Percentiles rank a stretch among this genome's conserved stretches.
Conservation (phyloP, 1,284 basidiomycete genomes). For the Cutaneotrichosporon spelunceum region DNA sequence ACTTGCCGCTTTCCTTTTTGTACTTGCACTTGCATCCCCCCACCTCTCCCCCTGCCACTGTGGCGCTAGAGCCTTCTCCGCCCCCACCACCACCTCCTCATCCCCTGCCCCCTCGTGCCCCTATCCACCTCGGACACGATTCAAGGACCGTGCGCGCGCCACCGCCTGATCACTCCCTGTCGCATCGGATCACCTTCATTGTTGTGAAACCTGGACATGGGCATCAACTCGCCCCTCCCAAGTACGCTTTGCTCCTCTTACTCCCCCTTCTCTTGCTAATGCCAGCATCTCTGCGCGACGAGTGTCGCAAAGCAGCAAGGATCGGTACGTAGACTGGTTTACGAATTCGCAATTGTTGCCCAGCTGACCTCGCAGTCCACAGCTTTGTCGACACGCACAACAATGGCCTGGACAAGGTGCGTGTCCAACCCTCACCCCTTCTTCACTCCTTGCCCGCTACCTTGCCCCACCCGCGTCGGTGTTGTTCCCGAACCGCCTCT, state of each 20-base stretch:
- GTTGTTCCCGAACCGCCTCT: neutral
- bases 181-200: neutral
- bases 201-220: slow-evolving; percentile 30
- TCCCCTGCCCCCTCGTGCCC: neutral
- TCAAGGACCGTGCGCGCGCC: neutral
- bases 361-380: slow-evolving; percentile 31
- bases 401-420: slow-evolving; percentile 52
- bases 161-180: neutral
- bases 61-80: neutral
- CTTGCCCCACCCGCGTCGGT: neutral
- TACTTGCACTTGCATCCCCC: neutral
- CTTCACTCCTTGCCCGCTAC: neutral
- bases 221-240: slow-evolving; percentile 49
- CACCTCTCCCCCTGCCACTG: neutral
- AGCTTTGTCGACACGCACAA: slow-evolving; percentile 51
- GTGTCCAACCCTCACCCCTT: slow-evolving; percentile 5
- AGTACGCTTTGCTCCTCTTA: slow-evolving; percentile 29
- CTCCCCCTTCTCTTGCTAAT: neutral
- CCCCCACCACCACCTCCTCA: no score
- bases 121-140: neutral
- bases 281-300: slow-evolving; percentile 52
- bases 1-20: neutral
- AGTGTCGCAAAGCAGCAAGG: slow-evolving; percentile 57
- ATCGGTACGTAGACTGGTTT: slow-evolving; percentile 44
- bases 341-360: neutral